These are phyloP conservation scores for Wallacemonas sp. DNA, from an alignment of 208 protist genomes.

Conservation along the genomic window DNA sequence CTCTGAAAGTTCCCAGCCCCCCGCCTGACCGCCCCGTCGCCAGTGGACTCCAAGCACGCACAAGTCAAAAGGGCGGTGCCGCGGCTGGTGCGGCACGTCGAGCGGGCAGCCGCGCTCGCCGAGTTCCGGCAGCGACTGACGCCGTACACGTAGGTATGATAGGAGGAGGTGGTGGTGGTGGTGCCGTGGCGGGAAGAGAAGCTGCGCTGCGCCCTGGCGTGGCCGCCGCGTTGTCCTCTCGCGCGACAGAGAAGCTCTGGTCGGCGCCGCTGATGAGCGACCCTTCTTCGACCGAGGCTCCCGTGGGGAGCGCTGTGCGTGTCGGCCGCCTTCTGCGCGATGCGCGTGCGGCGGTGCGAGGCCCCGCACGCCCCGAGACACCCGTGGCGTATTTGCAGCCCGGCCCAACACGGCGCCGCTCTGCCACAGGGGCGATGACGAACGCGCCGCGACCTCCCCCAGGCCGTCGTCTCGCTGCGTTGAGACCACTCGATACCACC, in stretches of 20 bases:
- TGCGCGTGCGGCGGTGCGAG: conserved; percentile 51
- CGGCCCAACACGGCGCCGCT: neutral
- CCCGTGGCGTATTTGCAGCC: conserved; percentile 24
- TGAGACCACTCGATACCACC: conserved; percentile 9
- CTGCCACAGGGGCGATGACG: conserved; percentile 1
- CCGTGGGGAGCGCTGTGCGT: conserved; percentile 35
- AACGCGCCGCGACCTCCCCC: conserved; percentile 26
- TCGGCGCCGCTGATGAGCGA: neutral
- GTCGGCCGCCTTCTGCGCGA: conserved; percentile 59
- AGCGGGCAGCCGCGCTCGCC: conserved; percentile 1
- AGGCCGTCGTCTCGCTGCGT: conserved; percentile 28
- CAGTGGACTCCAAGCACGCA: neutral
- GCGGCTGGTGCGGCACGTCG: neutral
- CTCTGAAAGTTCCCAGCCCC: conserved; percentile 12
- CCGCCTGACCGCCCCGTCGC: conserved; percentile 1
- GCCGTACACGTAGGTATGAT: no score
- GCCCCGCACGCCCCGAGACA: conserved; percentile 55
- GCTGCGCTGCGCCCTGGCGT: conserved; percentile 2
- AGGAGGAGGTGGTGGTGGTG: no score
- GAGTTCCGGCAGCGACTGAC: neutral
- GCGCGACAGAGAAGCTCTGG: neutral
- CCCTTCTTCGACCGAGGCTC: neutral
- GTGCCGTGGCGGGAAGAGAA: neutral
- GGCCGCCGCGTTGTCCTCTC: conserved; percentile 11
- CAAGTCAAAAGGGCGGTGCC: no score